Percentiles rank a stretch among this genome's conserved stretches.
Conservation (phyloP, 2,329 filamentous ascomycete genomes). For the Paraphoma chrysanthemicola region DNA sequence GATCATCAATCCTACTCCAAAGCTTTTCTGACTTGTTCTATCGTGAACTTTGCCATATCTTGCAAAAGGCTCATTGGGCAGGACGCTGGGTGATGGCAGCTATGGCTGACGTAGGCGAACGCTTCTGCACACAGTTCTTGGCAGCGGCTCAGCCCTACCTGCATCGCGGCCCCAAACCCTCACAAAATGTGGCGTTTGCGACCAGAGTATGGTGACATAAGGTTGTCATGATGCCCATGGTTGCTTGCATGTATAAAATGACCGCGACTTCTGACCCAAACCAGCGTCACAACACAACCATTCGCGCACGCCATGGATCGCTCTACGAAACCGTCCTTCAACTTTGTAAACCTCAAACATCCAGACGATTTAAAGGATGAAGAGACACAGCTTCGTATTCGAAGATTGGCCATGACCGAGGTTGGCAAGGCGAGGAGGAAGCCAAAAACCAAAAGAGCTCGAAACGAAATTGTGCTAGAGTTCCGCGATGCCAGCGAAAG, state of each 20-base stretch:
- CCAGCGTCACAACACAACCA: background rate
- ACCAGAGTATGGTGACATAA: conserved; percentile 12
- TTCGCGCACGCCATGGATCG: conserved; percentile 24
- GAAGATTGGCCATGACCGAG: conserved; percentile 43
- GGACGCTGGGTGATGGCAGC: conserved; percentile 8
- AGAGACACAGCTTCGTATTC: conserved; percentile 38
- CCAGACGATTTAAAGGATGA: conserved; percentile 41
- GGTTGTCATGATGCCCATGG: background rate
- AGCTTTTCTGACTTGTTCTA: conserved; percentile 1
- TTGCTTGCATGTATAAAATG: conserved; percentile 3
- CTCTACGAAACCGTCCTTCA: conserved; percentile 34
- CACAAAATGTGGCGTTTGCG: background rate
- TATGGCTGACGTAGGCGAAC: conserved; percentile 4
- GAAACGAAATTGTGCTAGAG: conserved; percentile 37
- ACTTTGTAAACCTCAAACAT: conserved; percentile 40
- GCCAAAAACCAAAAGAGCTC: conserved; percentile 32
- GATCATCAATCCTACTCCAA: conserved; percentile 7
- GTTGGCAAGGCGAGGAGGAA: conserved; percentile 36
- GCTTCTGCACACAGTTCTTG: conserved; percentile 5
- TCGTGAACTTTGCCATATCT: conserved; percentile 5
- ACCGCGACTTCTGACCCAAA: background rate
- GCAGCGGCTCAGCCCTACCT: background rate
- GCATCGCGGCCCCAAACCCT: background rate
- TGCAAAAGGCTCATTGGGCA: background rate
- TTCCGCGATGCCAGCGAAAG: conserved; percentile 20